Conservation (phyloP, 2,329 filamentous ascomycete species). For the Metarhizium robertsii region DNA sequence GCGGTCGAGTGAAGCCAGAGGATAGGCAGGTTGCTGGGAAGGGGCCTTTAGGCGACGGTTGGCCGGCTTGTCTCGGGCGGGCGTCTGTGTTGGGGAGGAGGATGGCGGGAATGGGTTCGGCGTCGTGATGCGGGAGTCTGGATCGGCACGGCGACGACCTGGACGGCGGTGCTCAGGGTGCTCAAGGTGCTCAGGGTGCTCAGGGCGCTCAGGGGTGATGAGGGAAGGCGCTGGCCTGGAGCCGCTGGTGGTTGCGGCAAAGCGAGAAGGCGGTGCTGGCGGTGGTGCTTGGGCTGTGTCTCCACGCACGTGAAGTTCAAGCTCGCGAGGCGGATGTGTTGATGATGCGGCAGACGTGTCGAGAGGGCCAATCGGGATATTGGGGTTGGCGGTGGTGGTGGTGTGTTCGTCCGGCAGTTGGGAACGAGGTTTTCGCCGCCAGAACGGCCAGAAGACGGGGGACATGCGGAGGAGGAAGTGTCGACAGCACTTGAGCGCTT, state of each 20-base stretch:
- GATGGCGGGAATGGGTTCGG: constrained; percentile 28
- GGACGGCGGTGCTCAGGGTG: constrained; percentile 29
- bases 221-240: neutral
- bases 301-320: neutral
- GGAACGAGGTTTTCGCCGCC: constrained; percentile 1
- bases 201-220: constrained; percentile 9
- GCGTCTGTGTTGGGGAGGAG: constrained; percentile 12
- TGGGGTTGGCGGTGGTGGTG: neutral
- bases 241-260: neutral
- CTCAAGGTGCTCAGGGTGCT: too few relatives aligned
- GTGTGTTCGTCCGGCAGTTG: neutral
- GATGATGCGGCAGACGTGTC: too few relatives aligned
- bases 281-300: neutral
- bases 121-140: constrained; percentile 36
- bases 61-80: constrained; percentile 20
- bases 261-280: neutral
- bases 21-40: constrained; percentile 23
- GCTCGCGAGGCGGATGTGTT: too few relatives aligned
- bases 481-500: too few relatives aligned
- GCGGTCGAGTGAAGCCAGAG: constrained; percentile 6
- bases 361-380: neutral
- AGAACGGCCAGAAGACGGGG: constrained; percentile 2
- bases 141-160: constrained; percentile 31
- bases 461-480: neutral
- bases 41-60: constrained; percentile 19